A percentile compares a stretch with the other conserved stretches of the same genome.
Evolutionary conservation across 2,329 filamentous ascomycete genomes (phyloP).

Genomic region (Stromatinia cepivora): DNA sequence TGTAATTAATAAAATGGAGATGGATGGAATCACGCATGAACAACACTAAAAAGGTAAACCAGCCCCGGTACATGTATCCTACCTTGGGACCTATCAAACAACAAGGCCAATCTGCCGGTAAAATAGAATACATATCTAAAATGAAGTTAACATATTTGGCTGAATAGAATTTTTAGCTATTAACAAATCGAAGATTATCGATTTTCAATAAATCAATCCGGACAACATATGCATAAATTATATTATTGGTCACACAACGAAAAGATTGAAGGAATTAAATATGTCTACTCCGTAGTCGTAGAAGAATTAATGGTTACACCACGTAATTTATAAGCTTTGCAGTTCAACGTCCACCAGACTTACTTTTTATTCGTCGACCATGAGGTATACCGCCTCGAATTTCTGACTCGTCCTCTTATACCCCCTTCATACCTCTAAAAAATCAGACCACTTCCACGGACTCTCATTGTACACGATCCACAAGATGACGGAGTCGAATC

Average conservation of each 20-base stretch:
- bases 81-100: slow-evolving; percentile 14
- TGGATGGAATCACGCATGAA: slow-evolving; percentile 5
- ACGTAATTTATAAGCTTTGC: background rate
- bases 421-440: background rate
- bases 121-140: background rate
- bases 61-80: background rate
- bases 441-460: background rate
- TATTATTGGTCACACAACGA: background rate
- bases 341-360: background rate
- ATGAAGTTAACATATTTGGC: background rate
- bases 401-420: slow-evolving; percentile 2
- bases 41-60: background rate
- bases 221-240: background rate
- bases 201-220: background rate
- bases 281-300: too few relatives aligned
- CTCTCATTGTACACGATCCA: background rate
- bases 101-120: slow-evolving; percentile 13
- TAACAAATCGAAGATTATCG: background rate
- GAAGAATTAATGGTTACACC: too few relatives aligned
- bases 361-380: background rate
- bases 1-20: background rate
- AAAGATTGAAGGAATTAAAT: background rate
- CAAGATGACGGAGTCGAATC: background rate
- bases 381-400: background rate
- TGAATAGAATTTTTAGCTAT: background rate